These are phyloP conservation scores for Trametes coccinea DNA, from an alignment of 768 basidiomycete genomes.

Conservation along the genomic window DNA sequence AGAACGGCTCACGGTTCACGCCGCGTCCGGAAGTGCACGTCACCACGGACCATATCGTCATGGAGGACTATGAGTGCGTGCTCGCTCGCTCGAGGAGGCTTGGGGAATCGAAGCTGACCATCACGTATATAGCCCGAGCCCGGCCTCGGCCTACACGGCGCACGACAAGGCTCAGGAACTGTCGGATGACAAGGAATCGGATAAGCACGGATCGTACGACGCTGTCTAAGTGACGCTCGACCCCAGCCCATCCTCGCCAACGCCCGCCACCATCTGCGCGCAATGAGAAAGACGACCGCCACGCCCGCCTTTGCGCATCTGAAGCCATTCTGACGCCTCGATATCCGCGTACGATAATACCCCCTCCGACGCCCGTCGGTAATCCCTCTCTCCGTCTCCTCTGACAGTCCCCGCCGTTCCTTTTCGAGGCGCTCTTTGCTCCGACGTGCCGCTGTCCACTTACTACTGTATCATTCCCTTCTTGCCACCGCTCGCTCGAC, in stretches of 20 bases:
- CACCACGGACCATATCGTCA: conserved; percentile 60
- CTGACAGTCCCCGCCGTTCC: neutral
- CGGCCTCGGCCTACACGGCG: conserved; percentile 1
- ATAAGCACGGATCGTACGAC: neutral
- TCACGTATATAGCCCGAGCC: neutral
- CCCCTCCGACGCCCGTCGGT: conserved; percentile 8
- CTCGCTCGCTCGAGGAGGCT: too few species aligned
- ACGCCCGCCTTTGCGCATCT: neutral
- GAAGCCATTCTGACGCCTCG: neutral
- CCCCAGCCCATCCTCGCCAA: too few species aligned
- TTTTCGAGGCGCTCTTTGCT: neutral
- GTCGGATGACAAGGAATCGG: conserved; percentile 1
- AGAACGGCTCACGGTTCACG: conserved; percentile 16
- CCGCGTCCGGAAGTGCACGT: conserved; percentile 52
- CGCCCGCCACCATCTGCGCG: too few species aligned
- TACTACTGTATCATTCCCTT: neutral
- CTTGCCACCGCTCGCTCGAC: neutral
- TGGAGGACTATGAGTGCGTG: conserved; percentile 48
- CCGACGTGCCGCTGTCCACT: neutral
- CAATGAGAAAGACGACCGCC: neutral
- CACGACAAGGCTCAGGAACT: conserved; percentile 14
- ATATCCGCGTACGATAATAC: conserved; percentile 9
- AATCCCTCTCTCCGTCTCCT: neutral
- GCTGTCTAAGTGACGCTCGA: conserved; percentile 8
- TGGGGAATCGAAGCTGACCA: neutral